Evolutionary conservation across 106 monocot species (phyloP), one percentile per base, ranked within the genome.

Genomic region (Acanthochlamys bracteata): DNA sequence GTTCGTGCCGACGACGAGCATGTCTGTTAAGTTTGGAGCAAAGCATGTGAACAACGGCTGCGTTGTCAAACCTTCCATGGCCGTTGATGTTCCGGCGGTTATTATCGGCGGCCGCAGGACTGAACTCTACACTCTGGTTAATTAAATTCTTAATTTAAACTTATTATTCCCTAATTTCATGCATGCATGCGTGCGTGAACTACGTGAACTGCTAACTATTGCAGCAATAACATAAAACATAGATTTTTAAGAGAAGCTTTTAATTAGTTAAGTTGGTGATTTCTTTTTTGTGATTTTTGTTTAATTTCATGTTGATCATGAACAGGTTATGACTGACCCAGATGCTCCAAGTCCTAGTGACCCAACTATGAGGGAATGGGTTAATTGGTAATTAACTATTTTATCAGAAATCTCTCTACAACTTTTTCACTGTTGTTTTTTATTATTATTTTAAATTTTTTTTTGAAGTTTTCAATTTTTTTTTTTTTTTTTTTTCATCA

Each of bases 291-390:
- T n/a, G n/a, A n/a, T n/a, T n/a, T n/a, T n/a, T 43, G 43, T 43
- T 54, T 17, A 54, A 17, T 54, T 54, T 6, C 16, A 16, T 16
- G 4, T 11, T 54, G 53, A 6, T 54, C 7, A 54, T 54, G 19
- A 16, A 13, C 43, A 80, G 93, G 83, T 89, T 39, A 83, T 93
- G 89, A 89, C 83, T 2, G 93, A 93, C 59, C 93, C 88, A 4
- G 93, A 93, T 76, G 93, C 93, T 58, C 93, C 93, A 2, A 93
- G 93, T 22, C 93, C 93, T 0, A 93, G 93, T 65, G 93, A 93
- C 10, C 93, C 89, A 0, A 68, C 74, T 53, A 78, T 86, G 89
- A 77, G 89, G 45, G 93, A 93, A 52, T 85, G 69, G 74, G 58
- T 93, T 41, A 85, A 93, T 64, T 93, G 89, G 93, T 93, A 61